These are phyloP conservation scores for Kwoniella heveanensis DNA, from an alignment of 768 basidiomycete genomes.

Conservation along the genomic window DNA sequence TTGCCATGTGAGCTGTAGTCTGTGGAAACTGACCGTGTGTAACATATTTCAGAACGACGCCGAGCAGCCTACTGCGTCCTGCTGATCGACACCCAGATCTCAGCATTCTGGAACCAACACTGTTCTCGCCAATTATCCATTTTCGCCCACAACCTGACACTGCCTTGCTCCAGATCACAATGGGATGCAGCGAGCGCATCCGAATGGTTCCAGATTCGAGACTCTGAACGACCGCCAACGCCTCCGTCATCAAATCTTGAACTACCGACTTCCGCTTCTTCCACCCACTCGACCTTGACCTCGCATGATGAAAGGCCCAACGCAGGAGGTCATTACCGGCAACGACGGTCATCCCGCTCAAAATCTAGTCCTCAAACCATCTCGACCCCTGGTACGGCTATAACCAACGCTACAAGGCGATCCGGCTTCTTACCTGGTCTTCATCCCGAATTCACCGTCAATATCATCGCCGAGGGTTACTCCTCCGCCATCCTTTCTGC, in stretches of 20 bases:
- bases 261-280: conserved; percentile 1
- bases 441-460: conserved; percentile 43
- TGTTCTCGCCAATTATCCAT: conserved; percentile 42
- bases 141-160: conserved; percentile 42
- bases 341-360: neutral
- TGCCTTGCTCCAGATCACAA: conserved; percentile 37
- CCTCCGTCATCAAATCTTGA: conserved; percentile 6
- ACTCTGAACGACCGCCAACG: neutral
- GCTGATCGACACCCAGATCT: conserved; percentile 44
- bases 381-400: neutral
- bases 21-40: no score
- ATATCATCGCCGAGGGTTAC: conserved; percentile 34
- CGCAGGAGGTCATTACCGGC: no score
- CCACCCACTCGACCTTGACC: no score
- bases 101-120: conserved; percentile 48
- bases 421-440: conserved; percentile 37
- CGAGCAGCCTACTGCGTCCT: conserved; percentile 44
- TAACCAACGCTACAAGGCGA: neutral
- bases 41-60: conserved; percentile 33
- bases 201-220: conserved; percentile 40
- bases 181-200: conserved; percentile 38
- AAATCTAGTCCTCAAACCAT: neutral
- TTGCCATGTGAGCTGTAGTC: no score
- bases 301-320: neutral
- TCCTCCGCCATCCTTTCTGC: conserved; percentile 32